These are phyloP conservation scores for Aspergillus nanangensis DNA, from an alignment of 495 filamentous ascomycete species.

Conservation along the genomic window DNA sequence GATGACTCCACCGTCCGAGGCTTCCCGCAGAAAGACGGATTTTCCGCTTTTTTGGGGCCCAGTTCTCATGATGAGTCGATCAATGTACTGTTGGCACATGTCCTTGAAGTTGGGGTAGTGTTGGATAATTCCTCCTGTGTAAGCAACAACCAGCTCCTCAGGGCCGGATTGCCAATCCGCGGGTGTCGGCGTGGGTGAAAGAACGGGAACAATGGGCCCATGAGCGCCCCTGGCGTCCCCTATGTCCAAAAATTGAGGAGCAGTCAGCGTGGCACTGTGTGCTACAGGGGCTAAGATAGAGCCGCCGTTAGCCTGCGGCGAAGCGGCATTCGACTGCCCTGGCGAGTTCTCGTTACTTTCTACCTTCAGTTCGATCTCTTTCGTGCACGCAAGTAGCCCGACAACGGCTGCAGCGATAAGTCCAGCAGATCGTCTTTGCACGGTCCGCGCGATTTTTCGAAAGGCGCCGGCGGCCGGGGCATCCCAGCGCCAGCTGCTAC, in stretches of 20 bases:
- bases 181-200: slow-evolving; percentile 29
- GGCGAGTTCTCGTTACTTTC: slow-evolving; percentile 39
- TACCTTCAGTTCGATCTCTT: slow-evolving; percentile 53
- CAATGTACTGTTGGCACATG: slow-evolving; percentile 63
- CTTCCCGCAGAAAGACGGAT: slow-evolving; percentile 61
- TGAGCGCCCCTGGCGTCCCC: slow-evolving; percentile 9
- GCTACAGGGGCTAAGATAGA: slow-evolving; percentile 7
- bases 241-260: neutral
- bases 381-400: slow-evolving; percentile 61
- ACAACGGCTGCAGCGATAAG: slow-evolving; percentile 67
- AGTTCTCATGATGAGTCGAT: slow-evolving; percentile 56
- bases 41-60: slow-evolving; percentile 50
- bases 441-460: slow-evolving; percentile 55
- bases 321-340: slow-evolving; percentile 19
- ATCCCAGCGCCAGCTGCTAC: slow-evolving; percentile 55
- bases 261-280: neutral
- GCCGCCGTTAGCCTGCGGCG: slow-evolving; percentile 25
- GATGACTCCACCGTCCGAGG: slow-evolving; percentile 71
- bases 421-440: slow-evolving; percentile 66
- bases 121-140: slow-evolving; percentile 74
- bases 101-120: slow-evolving; percentile 69
- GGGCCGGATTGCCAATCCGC: slow-evolving; percentile 44
- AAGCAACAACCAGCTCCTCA: slow-evolving; percentile 68
- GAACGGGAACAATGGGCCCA: slow-evolving; percentile 42
- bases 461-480: slow-evolving; percentile 49